Evolutionary conservation across 2,329 filamentous ascomycete species (phyloP).

Genomic region (Neofusicoccum sp.): DNA sequence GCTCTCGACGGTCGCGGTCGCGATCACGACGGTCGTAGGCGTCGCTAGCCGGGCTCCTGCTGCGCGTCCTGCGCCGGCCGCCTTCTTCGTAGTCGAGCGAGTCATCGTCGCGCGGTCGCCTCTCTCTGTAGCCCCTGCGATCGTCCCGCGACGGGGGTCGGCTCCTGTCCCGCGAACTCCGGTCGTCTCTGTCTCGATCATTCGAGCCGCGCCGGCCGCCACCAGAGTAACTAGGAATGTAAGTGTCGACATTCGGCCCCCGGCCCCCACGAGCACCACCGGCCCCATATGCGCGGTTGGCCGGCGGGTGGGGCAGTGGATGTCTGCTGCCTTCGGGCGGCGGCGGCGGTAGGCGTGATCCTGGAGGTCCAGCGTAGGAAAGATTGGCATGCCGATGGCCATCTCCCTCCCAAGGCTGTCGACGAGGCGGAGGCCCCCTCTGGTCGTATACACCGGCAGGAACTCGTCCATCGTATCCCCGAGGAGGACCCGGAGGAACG

Average conservation of each 20-base stretch:
- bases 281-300: constrained; percentile 25
- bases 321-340: constrained; percentile 41
- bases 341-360: constrained; percentile 33
- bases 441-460: constrained; percentile 36
- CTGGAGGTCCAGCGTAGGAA: constrained; percentile 21
- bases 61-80: constrained; percentile 35
- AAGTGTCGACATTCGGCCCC: constrained; percentile 41
- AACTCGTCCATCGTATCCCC: constrained; percentile 34
- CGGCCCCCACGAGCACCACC: constrained; percentile 26
- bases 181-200: constrained; percentile 39
- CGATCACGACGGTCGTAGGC: constrained; percentile 29
- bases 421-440: constrained; percentile 34
- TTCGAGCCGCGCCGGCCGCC: constrained; percentile 20
- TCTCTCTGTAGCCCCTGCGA: constrained; percentile 32
- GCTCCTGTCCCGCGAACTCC: constrained; percentile 31
- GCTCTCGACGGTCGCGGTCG: constrained; percentile 26
- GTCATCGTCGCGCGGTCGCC: constrained; percentile 23
- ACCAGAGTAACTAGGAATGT: constrained; percentile 47
- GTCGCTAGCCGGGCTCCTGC: constrained; percentile 38
- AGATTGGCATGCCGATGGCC: constrained; percentile 17
- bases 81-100: constrained; percentile 30
- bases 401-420: constrained; percentile 31
- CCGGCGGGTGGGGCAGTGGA: constrained; percentile 36
- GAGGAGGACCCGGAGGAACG: constrained; percentile 30
- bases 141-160: constrained; percentile 37